A percentile compares a stretch with the other conserved stretches of the same genome.
Conservation (phyloP, 768 basidiomycete species). For the Tylopilus subfusipes region DNA sequence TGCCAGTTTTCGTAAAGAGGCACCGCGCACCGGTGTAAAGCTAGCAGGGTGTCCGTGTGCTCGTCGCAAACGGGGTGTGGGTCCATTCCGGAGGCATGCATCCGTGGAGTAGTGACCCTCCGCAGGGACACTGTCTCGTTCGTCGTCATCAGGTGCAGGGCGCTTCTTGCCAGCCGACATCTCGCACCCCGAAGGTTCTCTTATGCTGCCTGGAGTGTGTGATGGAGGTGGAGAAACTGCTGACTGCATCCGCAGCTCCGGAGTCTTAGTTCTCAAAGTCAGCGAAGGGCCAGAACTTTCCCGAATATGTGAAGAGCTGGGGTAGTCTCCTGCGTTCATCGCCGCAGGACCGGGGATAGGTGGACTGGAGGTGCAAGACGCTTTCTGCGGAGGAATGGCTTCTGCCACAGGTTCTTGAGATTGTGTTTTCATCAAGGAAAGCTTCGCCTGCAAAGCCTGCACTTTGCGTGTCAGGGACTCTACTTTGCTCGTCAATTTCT, state of each 20-base stretch:
- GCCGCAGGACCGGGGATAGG: slow-evolving; percentile 9
- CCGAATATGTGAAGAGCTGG: slow-evolving; percentile 9
- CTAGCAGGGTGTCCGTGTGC: slow-evolving; percentile 57
- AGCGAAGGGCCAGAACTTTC: slow-evolving; percentile 45
- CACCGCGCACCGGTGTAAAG: slow-evolving; percentile 68
- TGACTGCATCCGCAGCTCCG: slow-evolving; percentile 37
- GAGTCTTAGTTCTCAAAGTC: slow-evolving; percentile 48
- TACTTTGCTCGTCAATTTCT: slow-evolving; percentile 66
- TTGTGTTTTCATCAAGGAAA: slow-evolving; percentile 51
- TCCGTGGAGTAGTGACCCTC: slow-evolving; percentile 56
- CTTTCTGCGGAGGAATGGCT: slow-evolving; percentile 8
- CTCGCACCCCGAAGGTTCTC: slow-evolving; percentile 32
- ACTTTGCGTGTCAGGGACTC: slow-evolving; percentile 72
- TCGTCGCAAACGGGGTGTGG: slow-evolving; percentile 60
- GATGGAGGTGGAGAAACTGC: slow-evolving; percentile 27
- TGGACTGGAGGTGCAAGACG: slow-evolving; percentile 11
- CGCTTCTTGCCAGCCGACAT: slow-evolving; percentile 61
- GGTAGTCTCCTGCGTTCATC: background rate
- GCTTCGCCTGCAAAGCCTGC: slow-evolving; percentile 65
- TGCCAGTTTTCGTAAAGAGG: slow-evolving; percentile 33
- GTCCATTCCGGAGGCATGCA: slow-evolving; percentile 37
- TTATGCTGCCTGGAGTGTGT: slow-evolving; percentile 47
- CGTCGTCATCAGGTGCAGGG: slow-evolving; percentile 74
- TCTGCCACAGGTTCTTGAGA: slow-evolving; percentile 15
- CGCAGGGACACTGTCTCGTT: slow-evolving; percentile 54